phyloP scores from a whole-genome alignment of 176 grass and related monocot genomes.

The Poa annua region DNA sequence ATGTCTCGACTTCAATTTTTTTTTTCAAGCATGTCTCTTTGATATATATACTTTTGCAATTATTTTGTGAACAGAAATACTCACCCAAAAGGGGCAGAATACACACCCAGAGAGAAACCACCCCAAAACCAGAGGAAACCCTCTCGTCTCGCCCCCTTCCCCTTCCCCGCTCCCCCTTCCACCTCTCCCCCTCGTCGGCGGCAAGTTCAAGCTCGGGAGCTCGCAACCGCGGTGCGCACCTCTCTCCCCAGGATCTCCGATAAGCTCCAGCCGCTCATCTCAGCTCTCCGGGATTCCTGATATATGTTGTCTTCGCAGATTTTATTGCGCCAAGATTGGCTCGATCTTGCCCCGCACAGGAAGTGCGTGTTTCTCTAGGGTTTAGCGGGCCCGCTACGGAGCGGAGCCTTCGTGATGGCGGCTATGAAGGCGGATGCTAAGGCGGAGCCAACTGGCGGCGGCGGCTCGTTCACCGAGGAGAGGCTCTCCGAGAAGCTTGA shows the following conservation, averaged over 20 bases:
- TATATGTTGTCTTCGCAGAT: background rate
- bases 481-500: constrained; percentile 79
- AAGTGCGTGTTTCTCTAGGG: background rate
- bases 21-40: too few species aligned
- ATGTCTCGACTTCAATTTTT: too few species aligned
- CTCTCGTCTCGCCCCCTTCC: constrained; percentile 3
- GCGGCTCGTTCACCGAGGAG: constrained; percentile 70
- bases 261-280: constrained; percentile 7
- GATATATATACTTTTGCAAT: background rate
- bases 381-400: background rate
- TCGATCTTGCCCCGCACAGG: constrained; percentile 33
- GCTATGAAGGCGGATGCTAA: constrained; percentile 40
- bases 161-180: background rate
- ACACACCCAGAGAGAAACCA: constrained; percentile 28
- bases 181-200: background rate
- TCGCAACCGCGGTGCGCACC: constrained; percentile 34
- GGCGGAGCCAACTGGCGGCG: constrained; percentile 35
- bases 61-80: background rate
- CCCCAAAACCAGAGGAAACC: constrained; percentile 46
- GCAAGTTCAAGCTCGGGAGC: constrained; percentile 37
- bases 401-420: constrained; percentile 38
- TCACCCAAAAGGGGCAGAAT: background rate
- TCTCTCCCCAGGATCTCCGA: background rate
- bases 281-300: constrained; percentile 23
- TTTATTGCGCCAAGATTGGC: constrained; percentile 27